These are phyloP conservation scores for Schoenoplectus triqueter DNA, from an alignment of 202 grass and related monocot genomes.

Conservation along the genomic window DNA sequence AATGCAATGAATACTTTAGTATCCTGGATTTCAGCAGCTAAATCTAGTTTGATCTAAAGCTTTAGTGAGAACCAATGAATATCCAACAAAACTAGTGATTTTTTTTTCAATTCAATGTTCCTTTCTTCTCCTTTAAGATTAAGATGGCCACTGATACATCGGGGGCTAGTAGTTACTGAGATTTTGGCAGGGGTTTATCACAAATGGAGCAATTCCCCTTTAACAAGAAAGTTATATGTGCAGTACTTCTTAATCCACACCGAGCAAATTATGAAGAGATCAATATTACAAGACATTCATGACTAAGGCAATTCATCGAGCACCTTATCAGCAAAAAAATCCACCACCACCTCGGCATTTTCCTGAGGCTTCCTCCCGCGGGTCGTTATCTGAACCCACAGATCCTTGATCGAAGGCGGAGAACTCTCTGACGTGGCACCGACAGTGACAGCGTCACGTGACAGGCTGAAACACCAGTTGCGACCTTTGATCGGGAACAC, in stretches of 20 bases:
- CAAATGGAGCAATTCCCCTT: not conserved
- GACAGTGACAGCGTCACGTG: slow-evolving; percentile 24
- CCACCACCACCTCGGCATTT: slow-evolving; percentile 62
- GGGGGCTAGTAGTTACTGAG: not conserved
- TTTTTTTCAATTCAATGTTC: not conserved
- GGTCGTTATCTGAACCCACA: slow-evolving; percentile 63
- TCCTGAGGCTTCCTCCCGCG: slow-evolving; percentile 47
- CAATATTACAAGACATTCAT: not conserved
- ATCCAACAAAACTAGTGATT: not conserved
- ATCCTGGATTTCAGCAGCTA: not conserved
- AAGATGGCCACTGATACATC: slow-evolving; percentile 20
- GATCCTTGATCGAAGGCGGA: slow-evolving; percentile 51
- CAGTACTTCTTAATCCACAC: slow-evolving; percentile 12
- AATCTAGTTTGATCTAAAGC: not conserved
- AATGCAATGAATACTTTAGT: not conserved
- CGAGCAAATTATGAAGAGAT: not conserved
- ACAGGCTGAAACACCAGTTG: slow-evolving; percentile 70
- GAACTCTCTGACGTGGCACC: slow-evolving; percentile 22
- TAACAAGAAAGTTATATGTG: not conserved
- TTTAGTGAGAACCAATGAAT: not conserved
- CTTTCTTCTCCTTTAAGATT: not conserved
- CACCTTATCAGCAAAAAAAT: slow-evolving; percentile 80
- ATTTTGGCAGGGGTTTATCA: slow-evolving; percentile 8
- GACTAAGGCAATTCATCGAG: not conserved
- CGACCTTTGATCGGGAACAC: slow-evolving; percentile 87